Evolutionary conservation across 805 yeast genomes (phyloP).

Genomic region (Kodamaea nitidulidarum): DNA sequence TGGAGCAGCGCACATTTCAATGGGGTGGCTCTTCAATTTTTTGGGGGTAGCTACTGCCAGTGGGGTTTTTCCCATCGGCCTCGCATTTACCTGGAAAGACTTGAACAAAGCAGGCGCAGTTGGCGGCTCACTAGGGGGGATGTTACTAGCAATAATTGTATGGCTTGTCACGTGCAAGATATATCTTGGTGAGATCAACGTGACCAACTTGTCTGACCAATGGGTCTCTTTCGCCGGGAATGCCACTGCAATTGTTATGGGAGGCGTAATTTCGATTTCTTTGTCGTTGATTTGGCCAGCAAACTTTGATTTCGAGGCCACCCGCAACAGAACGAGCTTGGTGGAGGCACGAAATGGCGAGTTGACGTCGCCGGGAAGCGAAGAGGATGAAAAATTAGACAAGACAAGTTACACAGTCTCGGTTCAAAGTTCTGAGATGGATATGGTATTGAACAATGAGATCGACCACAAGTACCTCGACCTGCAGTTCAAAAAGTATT

Average conservation of each 20-base stretch:
- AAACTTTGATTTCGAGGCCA: constrained; percentile 31
- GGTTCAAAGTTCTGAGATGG: constrained; percentile 9
- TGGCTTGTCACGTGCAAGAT: constrained; percentile 38
- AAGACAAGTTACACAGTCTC: neutral
- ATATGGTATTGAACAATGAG: constrained; percentile 19
- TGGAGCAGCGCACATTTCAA: constrained; percentile 22
- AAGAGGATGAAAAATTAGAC: neutral
- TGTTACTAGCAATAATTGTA: constrained; percentile 30
- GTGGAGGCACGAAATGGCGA: too few relatives aligned
- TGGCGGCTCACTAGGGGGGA: constrained; percentile 35
- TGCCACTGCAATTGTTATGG: constrained; percentile 31
- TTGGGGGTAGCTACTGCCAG: constrained; percentile 24
- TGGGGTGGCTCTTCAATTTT: constrained; percentile 39
- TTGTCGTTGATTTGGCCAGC: constrained; percentile 36
- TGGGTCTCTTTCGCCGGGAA: constrained; percentile 44
- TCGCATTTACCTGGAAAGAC: constrained; percentile 27
- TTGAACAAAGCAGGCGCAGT: constrained; percentile 35
- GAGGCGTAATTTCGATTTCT: constrained; percentile 31
- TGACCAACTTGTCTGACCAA: constrained; percentile 27
- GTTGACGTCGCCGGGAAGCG: too few relatives aligned
- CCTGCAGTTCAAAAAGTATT: constrained; percentile 26
- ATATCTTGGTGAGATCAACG: constrained; percentile 32
- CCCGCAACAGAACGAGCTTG: constrained; percentile 32
- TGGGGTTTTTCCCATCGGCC: constrained; percentile 23
- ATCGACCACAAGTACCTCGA: constrained; percentile 24